phyloP scores from a whole-genome alignment of 805 yeast species.

The Pichia manshurica region DNA sequence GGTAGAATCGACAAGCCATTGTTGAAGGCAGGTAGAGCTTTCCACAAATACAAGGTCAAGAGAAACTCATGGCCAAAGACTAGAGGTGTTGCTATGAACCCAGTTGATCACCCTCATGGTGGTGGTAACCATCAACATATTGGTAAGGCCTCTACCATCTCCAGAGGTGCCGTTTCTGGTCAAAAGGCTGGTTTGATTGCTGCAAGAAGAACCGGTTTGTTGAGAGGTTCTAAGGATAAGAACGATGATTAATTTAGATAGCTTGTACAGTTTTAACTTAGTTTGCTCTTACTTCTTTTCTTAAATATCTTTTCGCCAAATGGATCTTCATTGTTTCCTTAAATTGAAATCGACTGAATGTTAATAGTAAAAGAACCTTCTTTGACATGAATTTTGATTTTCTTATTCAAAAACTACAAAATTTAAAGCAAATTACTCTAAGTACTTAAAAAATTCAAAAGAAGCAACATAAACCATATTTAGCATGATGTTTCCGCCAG shows the following conservation, averaged over 20 bases:
- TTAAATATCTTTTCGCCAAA: slow-evolving; percentile 10
- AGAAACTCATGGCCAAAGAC: slow-evolving; percentile 99
- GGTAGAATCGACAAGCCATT: slow-evolving; percentile 99
- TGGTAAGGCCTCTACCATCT: slow-evolving; percentile 99
- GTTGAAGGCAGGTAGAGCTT: slow-evolving; percentile 99
- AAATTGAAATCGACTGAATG: background rate
- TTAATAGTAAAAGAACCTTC: no score
- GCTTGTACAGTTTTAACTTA: slow-evolving; percentile 9
- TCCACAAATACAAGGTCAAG: slow-evolving; percentile 99
- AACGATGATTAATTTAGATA: slow-evolving; percentile 28
- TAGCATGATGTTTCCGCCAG: no score
- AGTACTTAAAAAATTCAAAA: background rate
- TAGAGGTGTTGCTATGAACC: slow-evolving; percentile 99
- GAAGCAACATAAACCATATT: background rate
- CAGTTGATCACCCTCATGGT: slow-evolving; percentile 99
- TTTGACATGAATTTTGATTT: no score
- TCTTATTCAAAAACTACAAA: no score
- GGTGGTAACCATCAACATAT: slow-evolving; percentile 99
- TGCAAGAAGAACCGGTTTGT: slow-evolving; percentile 99
- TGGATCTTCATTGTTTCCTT: slow-evolving; percentile 3
- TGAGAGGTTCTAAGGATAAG: slow-evolving; percentile 93
- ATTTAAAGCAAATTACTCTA: background rate
- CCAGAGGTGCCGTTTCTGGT: slow-evolving; percentile 99
- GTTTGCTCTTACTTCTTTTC: slow-evolving; percentile 12
- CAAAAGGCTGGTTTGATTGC: slow-evolving; percentile 99